Base-by-base conservation (phyloP, 768 basidiomycete genomes). In the Russula vinacea region DNA sequence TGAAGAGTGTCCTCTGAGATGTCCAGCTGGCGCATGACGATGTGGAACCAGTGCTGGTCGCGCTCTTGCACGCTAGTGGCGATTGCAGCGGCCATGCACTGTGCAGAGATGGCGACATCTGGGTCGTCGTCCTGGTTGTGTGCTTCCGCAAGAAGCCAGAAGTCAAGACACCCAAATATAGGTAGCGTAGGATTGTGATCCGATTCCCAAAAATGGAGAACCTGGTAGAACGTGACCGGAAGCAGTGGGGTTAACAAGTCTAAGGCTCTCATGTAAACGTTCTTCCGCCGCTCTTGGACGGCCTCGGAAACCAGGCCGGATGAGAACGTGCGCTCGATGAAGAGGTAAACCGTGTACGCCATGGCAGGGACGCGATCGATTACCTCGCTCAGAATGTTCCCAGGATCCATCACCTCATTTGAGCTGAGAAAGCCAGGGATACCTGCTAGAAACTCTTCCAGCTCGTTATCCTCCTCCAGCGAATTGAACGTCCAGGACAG, bases 401-500 rank as follows among this genome's bases (percentile, higher is more conserved):
- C 14, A 6, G 63, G 58, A 17, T 50, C 37, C 8, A n/a, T 33
- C 37, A 64, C 53, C 16, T 65, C 59, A 14, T 65, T 24, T 33
- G 64, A 61, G 33, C 60, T 61, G 26, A 64, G 55, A 47, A 66
- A 66, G 10, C 62, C 65, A 4, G 65, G 62, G 33, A 66, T 64
- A 16, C 62, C 56, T 1, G 56, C 65, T 5, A 66, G 44, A 39
- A 64, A 66, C 13, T 62, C 32, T 37, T 66, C 65, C 16, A 66
- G 35, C 8, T 66, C 65, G 44, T 66, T 51, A 37, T 66, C 65
- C 56, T 66, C 65, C 39, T 66, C 65, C 44, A 66, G 33, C 19
- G 61, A 64, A 6, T 66, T 58, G 29, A 66, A 58, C 5, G 56
- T 66, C 56, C 56, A 58, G 26, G 52, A 45, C 29, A 66, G 32